Base-by-base conservation (phyloP, 805 yeast species). In the Myxozyma vanderwaltii region DNA sequence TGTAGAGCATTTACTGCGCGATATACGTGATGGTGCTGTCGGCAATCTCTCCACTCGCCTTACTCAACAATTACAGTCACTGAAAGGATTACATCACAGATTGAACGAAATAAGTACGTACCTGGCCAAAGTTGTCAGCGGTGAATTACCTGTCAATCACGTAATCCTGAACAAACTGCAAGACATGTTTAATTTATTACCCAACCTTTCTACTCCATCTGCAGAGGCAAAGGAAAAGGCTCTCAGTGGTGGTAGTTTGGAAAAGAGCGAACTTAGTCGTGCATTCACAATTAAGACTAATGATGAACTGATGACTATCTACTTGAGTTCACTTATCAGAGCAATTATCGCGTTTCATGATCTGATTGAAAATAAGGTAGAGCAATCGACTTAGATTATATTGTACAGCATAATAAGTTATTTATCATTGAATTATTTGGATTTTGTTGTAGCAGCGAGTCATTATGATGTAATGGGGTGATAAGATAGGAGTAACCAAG, bases 321-420 rank as follows among this genome's bases (percentile, higher is more conserved):
- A 95, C 72, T 84, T 94, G 65, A 83, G 94, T 69, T 86, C 92
- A 52, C 78, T 94, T 69, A 96, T 94, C 24, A 83, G 98, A 71
- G 88, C 98, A 4, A 91, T 95, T 69, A 88, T 94, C 70, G 95
- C 98, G 10, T 92, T 94, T 81, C 96, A 94, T 75, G 96, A 94
- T 73, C 81, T 94, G 74, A 94, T 94, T 71, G 98, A 94, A 69
- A 95, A 95, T 77, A 94, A 94, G 76, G 85, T 94, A 66, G 89
- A 88, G 56, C 58, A 58, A 44, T n/a, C 54, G 5, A 23, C 43
- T 38, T 54, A 43, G 41, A 15, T 46, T 7, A 15, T 4, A 31
- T 46, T 46, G 38, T 31, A 31, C n/a, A 46, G 21, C 50, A 46
- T n/a, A 31, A 46, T 46, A 31, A 12, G 31, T 29, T 26, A 27